phyloP scores from a whole-genome alignment of 2,329 filamentous ascomycete genomes.

The Monilinia fructicola region DNA sequence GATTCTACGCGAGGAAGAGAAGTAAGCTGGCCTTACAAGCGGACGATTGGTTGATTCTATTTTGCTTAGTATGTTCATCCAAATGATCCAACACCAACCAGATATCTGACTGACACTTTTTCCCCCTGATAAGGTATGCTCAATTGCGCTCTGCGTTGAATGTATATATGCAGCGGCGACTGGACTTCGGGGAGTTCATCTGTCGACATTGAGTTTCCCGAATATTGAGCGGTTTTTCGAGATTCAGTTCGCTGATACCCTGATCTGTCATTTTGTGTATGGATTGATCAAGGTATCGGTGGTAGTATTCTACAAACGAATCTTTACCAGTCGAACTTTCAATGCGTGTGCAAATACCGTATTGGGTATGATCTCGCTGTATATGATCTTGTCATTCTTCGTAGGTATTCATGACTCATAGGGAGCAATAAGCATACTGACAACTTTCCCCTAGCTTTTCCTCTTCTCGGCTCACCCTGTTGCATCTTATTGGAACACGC shows the following conservation, averaged over 20 bases:
- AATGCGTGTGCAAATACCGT: no score
- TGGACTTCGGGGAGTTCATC: constrained; percentile 10
- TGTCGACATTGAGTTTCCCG: constrained; percentile 9
- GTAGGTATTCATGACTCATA: no score
- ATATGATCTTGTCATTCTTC: no score
- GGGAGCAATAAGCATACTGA: no score
- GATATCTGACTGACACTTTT: neutral
- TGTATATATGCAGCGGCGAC: constrained; percentile 15
- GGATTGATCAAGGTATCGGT: neutral
- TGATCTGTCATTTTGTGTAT: neutral
- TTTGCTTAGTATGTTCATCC: constrained; percentile 9
- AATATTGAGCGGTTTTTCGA: constrained; percentile 13
- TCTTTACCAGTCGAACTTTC: neutral
- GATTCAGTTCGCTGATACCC: neutral
- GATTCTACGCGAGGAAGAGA: constrained; percentile 18
- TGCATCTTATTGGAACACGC: no score
- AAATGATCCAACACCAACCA: neutral
- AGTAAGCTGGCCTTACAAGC: constrained; percentile 8
- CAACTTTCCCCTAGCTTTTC: no score
- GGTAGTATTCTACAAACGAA: neutral
- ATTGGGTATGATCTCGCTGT: no score
- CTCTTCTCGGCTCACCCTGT: no score
- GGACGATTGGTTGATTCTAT: constrained; percentile 20
- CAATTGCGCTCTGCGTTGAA: neutral
- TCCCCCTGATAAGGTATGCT: constrained; percentile 4